These are phyloP conservation scores for Pichia cactophila DNA, from an alignment of 1,139 yeast species.

Conservation along the genomic window DNA sequence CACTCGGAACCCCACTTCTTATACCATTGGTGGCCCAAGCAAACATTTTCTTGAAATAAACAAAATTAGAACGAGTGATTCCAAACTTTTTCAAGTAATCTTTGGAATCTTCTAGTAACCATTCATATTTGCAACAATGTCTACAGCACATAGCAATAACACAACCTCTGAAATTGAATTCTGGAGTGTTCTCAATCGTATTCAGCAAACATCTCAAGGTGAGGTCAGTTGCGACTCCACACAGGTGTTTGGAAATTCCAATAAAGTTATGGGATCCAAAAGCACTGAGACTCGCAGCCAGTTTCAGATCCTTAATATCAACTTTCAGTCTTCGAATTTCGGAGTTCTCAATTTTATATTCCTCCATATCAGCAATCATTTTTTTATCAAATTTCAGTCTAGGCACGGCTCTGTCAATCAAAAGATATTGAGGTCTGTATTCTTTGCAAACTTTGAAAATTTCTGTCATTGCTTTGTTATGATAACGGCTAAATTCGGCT, in stretches of 20 bases:
- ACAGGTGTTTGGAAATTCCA: slow-evolving; percentile 77
- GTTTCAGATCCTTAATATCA: slow-evolving; percentile 69
- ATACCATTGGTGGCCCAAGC: slow-evolving; percentile 86
- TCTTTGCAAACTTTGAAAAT: slow-evolving; percentile 24
- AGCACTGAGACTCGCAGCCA: slow-evolving; percentile 39
- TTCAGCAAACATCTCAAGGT: slow-evolving; percentile 62
- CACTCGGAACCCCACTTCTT: slow-evolving; percentile 32
- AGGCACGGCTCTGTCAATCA: slow-evolving; percentile 72
- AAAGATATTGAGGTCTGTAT: slow-evolving; percentile 33
- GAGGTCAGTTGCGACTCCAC: slow-evolving; percentile 91
- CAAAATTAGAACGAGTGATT: slow-evolving; percentile 37
- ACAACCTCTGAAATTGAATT: slow-evolving; percentile 38
- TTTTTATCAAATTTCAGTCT: slow-evolving; percentile 74
- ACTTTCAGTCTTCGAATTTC: slow-evolving; percentile 49
- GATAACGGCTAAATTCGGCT: slow-evolving; percentile 70
- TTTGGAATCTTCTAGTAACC: slow-evolving; percentile 45
- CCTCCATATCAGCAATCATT: slow-evolving; percentile 30
- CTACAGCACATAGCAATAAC: slow-evolving; percentile 93
- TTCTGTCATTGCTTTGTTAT: slow-evolving; percentile 37
- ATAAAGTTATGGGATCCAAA: slow-evolving; percentile 30
- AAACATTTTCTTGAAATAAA: slow-evolving; percentile 52
- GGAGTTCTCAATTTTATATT: slow-evolving; percentile 37
- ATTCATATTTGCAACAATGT: slow-evolving; percentile 61
- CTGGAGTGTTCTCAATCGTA: slow-evolving; percentile 7
- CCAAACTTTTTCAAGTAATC: slow-evolving; percentile 27